Evolutionary conservation across 2,329 filamentous ascomycete genomes (phyloP), one percentile per base, ranked within the genome.

Genomic region (Chaetomium globosum): DNA sequence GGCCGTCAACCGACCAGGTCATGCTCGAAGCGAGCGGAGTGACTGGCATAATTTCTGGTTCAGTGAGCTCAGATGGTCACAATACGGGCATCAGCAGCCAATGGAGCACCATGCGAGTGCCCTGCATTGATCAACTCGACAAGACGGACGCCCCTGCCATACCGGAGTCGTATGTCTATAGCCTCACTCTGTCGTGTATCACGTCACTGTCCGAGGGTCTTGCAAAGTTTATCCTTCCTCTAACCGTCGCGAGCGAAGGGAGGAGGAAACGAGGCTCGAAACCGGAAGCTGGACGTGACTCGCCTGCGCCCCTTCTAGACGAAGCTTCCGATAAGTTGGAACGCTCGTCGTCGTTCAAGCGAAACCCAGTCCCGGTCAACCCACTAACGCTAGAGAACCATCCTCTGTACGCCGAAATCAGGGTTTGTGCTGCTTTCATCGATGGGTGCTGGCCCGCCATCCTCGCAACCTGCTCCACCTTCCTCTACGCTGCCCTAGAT

Each of bases 401-500:
- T 73, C 85, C 90, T 0, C 81, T 92, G 9, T 83, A 88, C 60
- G 75, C 81, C 1, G 89, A 92, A 58, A 87, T 98, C 64, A 86
- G 88, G 72, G 87, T 87, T 1, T 94, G 92, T 71, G 92, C 92
- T 13, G 85, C 85, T 10, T 89, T 99, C 62, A 90, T 99, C 28
- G 92, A 96, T 4, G 85, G 91, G 70, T 98, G 94, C 75, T 99
- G 95, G 95, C 95, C 95, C 55, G 95, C 95, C 13, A 89, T 98
- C 48, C 85, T 99, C 57, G 94, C 95, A 1, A 95, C 93, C 1
- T 97, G 93, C 72, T 99, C 95, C 0, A 97, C 94, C 0, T 99
- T 98, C 74, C 80, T 99, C 21, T 96, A 96, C 74, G 92, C 95
- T 33, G 88, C 94, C 0, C 81, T 99, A 4, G 95, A 99, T 74